Evolutionary conservation across 495 filamentous ascomycete genomes (phyloP).

Genomic region (Echria macrotheca): DNA sequence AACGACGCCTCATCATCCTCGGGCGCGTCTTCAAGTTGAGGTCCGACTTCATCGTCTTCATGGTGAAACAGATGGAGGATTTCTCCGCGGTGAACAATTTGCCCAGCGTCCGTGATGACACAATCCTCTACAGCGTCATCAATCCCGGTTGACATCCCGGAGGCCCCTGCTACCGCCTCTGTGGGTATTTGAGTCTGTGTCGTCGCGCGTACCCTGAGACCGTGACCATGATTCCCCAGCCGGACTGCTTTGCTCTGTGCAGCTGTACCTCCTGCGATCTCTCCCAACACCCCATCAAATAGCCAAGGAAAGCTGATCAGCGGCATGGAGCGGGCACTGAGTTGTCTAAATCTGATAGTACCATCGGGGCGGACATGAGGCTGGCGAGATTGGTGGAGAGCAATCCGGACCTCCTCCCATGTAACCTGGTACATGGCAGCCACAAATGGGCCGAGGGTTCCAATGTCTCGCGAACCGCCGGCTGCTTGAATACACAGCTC

Average conservation of each 20-base stretch:
- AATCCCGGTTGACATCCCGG: no score
- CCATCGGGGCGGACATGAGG: conserved; percentile 32
- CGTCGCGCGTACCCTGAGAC: background rate
- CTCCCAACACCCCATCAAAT: conserved; percentile 66
- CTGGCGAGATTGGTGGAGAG: conserved; percentile 42
- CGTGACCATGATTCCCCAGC: background rate
- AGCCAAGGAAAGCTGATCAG: conserved; percentile 95
- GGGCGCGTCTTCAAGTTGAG: no score
- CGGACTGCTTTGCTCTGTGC: conserved; percentile 1
- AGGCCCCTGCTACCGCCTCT: no score
- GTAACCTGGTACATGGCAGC: conserved; percentile 87
- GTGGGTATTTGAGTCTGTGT: background rate
- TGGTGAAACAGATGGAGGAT: conserved; percentile 28
- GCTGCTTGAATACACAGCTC: conserved; percentile 57
- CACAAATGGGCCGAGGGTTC: conserved; percentile 60
- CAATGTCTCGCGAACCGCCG: conserved; percentile 52
- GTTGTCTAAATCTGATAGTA: conserved; percentile 26
- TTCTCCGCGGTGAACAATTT: conserved; percentile 28
- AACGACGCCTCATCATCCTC: no score
- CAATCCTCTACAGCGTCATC: conserved; percentile 12
- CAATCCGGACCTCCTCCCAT: conserved; percentile 56
- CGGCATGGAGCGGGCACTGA: conserved; percentile 54
- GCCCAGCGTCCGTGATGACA: conserved; percentile 20
- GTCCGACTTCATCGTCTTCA: conserved; percentile 20
- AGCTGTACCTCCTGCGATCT: conserved; percentile 47